These are phyloP conservation scores for Solanum hybrid DNA, from an alignment of 305 asterid genomes.

Conservation along the genomic window DNA sequence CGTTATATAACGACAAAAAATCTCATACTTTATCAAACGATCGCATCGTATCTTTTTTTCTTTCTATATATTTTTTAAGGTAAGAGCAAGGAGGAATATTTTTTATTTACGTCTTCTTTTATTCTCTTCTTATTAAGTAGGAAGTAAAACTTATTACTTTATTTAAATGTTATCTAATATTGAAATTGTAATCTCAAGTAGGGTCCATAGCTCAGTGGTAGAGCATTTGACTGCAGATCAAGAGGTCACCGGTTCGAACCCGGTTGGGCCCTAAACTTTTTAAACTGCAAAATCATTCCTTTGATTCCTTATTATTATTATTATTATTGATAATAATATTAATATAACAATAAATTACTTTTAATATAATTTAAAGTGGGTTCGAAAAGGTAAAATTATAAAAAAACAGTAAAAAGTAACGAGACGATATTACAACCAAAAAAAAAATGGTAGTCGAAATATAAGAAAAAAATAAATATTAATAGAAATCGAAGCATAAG, in stretches of 20 bases:
- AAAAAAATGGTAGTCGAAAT: too few relatives aligned
- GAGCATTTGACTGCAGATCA: conserved; percentile 99
- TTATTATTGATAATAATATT: too few relatives aligned
- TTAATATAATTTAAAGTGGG: too few relatives aligned
- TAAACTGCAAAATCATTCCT: neutral
- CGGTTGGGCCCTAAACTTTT: conserved; percentile 65
- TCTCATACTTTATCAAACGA: neutral
- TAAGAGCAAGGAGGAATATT: neutral
- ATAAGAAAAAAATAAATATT: neutral
- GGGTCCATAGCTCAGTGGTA: conserved; percentile 57
- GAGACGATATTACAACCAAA: neutral
- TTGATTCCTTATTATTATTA: neutral
- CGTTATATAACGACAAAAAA: neutral
- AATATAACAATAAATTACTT: too few relatives aligned
- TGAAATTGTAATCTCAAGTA: neutral
- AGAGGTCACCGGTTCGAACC: conserved; percentile 98
- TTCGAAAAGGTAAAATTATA: too few relatives aligned
- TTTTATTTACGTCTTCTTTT: neutral
- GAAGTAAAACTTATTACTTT: neutral
- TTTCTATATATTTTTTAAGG: neutral
- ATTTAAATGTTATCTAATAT: too few relatives aligned
- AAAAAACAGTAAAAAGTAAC: too few relatives aligned
- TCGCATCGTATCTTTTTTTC: neutral
- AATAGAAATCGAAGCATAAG: neutral
- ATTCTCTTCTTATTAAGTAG: neutral